Conservation (phyloP, 345 rosid genomes). For the Fremontodendron californicum region DNA sequence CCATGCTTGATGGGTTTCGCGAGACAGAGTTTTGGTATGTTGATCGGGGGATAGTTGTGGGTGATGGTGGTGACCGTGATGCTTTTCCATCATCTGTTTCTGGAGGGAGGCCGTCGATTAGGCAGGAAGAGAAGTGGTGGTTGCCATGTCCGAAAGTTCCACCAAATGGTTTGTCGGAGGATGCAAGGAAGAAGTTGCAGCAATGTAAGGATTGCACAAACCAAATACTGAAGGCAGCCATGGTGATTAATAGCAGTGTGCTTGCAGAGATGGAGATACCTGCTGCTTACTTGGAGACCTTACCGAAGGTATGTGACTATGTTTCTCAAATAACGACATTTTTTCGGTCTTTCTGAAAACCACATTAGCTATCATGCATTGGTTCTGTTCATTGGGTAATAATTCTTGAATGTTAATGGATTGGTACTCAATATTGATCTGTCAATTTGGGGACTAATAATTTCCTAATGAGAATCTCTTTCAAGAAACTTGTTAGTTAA, state of each 20-base stretch:
- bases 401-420: neutral
- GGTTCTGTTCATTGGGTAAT: neutral
- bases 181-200: slow-evolving; percentile 70
- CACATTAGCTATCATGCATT: neutral
- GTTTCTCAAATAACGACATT: neutral
- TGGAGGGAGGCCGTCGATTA: slow-evolving; percentile 57
- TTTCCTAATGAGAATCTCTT: neutral
- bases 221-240: slow-evolving; percentile 96
- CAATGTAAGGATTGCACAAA: slow-evolving; percentile 85
- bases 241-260: slow-evolving; percentile 90
- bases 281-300: slow-evolving; percentile 67
- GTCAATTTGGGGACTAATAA: neutral
- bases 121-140: slow-evolving; percentile 99
- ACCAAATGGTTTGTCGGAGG: slow-evolving; percentile 66
- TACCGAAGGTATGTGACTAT: slow-evolving; percentile 66
- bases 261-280: slow-evolving; percentile 96
- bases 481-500: neutral
- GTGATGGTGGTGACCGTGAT: slow-evolving; percentile 50
- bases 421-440: neutral
- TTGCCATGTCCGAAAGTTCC: slow-evolving; percentile 82
- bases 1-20: slow-evolving; percentile 69
- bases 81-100: slow-evolving; percentile 40
- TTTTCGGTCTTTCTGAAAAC: neutral
- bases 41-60: slow-evolving; percentile 75
- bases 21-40: slow-evolving; percentile 85